These are phyloP conservation scores for Nigrospora sphaerica DNA, from an alignment of 2,329 filamentous ascomycete genomes.

Conservation along the genomic window DNA sequence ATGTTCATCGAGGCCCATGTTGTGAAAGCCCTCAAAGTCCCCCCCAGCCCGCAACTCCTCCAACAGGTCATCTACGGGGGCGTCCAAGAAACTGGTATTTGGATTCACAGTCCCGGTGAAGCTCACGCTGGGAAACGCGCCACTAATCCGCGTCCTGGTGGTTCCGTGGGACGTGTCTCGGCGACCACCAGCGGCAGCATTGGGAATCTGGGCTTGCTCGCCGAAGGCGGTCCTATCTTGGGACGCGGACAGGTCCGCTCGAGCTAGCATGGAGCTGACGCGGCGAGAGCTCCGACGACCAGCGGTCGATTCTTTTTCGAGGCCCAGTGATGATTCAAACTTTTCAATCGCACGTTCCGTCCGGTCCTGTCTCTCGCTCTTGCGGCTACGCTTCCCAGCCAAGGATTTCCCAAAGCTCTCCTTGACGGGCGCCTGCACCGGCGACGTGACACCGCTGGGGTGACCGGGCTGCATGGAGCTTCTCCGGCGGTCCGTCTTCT, in stretches of 20 bases:
- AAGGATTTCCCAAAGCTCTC: slow-evolving; percentile 67
- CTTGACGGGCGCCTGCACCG: slow-evolving; percentile 60
- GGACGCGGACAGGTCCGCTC: slow-evolving; percentile 78
- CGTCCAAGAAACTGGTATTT: slow-evolving; percentile 51
- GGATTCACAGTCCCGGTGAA: slow-evolving; percentile 32
- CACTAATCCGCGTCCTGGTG: slow-evolving; percentile 56
- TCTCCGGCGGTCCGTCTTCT: slow-evolving; percentile 44
- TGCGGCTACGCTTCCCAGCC: slow-evolving; percentile 45
- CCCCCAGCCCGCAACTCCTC: slow-evolving; percentile 58
- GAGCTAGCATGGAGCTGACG: slow-evolving; percentile 84
- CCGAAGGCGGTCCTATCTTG: slow-evolving; percentile 76
- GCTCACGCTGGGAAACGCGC: slow-evolving; percentile 30
- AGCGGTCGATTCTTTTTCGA: slow-evolving; percentile 50
- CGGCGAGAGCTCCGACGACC: slow-evolving; percentile 61
- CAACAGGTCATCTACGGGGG: slow-evolving; percentile 61
- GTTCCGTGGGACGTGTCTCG: slow-evolving; percentile 70
- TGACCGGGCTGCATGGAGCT: slow-evolving; percentile 62
- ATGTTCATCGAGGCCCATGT: slow-evolving; percentile 66
- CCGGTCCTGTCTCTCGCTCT: slow-evolving; percentile 39
- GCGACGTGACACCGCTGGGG: slow-evolving; percentile 69
- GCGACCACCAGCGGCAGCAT: slow-evolving; percentile 37
- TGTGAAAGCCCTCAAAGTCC: slow-evolving; percentile 62
- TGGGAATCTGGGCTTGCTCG: slow-evolving; percentile 47
- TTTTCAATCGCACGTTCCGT: slow-evolving; percentile 47
- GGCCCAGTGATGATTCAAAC: slow-evolving; percentile 63